These are phyloP conservation scores for Lodderomyces jiufengensis DNA, from an alignment of 1,139 yeast species.

Conservation along the genomic window DNA sequence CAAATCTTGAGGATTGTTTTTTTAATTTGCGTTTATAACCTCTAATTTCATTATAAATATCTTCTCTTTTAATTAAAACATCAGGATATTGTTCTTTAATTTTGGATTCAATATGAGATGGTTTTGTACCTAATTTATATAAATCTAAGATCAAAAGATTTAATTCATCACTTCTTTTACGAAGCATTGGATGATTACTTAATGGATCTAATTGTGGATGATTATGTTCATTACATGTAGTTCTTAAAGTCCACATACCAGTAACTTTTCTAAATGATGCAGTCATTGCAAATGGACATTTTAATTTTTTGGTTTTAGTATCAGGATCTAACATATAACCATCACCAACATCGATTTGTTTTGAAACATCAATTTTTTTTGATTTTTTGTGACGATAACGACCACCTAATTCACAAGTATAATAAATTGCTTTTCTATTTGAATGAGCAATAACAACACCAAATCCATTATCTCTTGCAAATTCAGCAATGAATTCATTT, in stretches of 20 bases:
- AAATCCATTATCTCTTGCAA: slow-evolving; percentile 56
- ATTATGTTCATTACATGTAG: slow-evolving; percentile 56
- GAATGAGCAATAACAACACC: slow-evolving; percentile 61
- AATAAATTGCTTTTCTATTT: slow-evolving; percentile 56
- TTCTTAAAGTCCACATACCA: slow-evolving; percentile 51
- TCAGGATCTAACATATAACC: slow-evolving; percentile 41
- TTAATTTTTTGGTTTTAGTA: slow-evolving; percentile 50
- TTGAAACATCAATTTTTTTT: slow-evolving; percentile 25
- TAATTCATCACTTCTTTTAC: slow-evolving; percentile 52
- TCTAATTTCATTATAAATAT: slow-evolving; percentile 55
- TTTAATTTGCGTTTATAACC: slow-evolving; percentile 55
- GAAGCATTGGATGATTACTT: slow-evolving; percentile 54
- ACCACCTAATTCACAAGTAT: slow-evolving; percentile 61
- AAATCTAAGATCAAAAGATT: slow-evolving; percentile 51
- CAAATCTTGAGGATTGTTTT: slow-evolving; percentile 29
- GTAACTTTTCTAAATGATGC: slow-evolving; percentile 50
- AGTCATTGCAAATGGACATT: slow-evolving; percentile 58
- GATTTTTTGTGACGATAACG: slow-evolving; percentile 52
- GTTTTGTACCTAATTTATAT: slow-evolving; percentile 55
- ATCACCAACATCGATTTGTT: slow-evolving; percentile 30
- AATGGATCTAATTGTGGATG: slow-evolving; percentile 58
- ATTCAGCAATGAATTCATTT: slow-evolving; percentile 53
- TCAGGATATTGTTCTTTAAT: slow-evolving; percentile 53
- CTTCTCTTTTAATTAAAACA: slow-evolving; percentile 53
- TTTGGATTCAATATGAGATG: slow-evolving; percentile 53